Base-by-base conservation (phyloP, 768 basidiomycete genomes). In the Polyporus arcularius region DNA sequence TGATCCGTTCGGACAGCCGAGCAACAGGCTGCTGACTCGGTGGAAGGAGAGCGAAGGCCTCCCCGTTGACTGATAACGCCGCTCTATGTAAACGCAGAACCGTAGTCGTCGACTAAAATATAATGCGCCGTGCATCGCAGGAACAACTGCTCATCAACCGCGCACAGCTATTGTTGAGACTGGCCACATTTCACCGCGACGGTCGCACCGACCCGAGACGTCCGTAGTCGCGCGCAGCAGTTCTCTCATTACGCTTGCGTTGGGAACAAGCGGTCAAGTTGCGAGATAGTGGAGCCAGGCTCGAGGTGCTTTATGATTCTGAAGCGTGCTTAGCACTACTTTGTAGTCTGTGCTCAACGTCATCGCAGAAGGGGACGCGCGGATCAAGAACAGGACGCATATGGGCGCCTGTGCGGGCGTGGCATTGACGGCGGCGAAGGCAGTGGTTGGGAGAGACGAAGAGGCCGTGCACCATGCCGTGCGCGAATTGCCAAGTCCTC, bases 1-100 rank as follows among this genome's bases (percentile, higher is more conserved):
- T 43, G 71, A 82, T 58, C 77, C 78, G 7, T 80, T 79, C 39
- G 74, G 72, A 8, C 59, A 72, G 40, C 76, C 79, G 30, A 77
- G 76, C 60, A 79, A 79, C 64, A 64, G 65, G 16, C 66, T 79
- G 43, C 68, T 79, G 55, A 53, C 68, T 39, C 70, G 68, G 60
- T 79, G 78, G 78, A 66, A 64, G 30, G 70, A 74, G 58, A 75
- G 75, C 52, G 71, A 76, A 57, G 77, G 74, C 4, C 70, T 76
- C n/a, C 47, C 68, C 16, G 69, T 74, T 49, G 63, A 65, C 10
- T 48, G 21, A 48, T 11, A 16, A 16, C 14, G 15, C 7, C n/a
- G 16, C 15, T 14, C 18, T 35, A 6, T 47, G 18, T 26, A 47
- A 18, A 21, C 1, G 18, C 46, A 45, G 16, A 26, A 26, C 21